Evolutionary conservation across 2,329 filamentous ascomycete species (phyloP), one percentile per base, ranked within the genome.

Genomic region (Knufia petricola): DNA sequence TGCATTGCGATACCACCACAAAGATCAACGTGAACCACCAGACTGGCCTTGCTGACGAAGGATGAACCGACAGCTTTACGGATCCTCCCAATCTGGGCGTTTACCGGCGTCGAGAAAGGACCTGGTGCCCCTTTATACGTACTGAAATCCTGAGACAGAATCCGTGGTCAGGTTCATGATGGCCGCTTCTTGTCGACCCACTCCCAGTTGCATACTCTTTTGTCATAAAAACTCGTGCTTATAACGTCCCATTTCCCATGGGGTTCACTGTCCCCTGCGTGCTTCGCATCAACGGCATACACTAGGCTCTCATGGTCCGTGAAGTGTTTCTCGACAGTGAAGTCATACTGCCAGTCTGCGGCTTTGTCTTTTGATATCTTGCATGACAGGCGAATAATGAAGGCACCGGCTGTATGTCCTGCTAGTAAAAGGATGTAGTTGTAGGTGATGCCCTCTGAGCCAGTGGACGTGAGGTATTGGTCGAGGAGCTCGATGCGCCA

Each of bases 221-320:
- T 67, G 60, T 76, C 73, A 54, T 76, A 76, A 54, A 76, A 76
- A 56, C 73, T 76, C 48, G 68, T 73, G n/a, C 70, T 72, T 26
- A 73, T 63, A 50, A 66, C 63, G 8, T 53, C 53, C 50, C 56
- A 58, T 43, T 58, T 63, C 60, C 63, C 63, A 19, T 65, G 59
- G 9, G 30, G 4, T 13, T 21, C 21, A 19, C 17, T 20, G 13
- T 37, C 21, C 20, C 17, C 41, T n/a, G n/a, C n/a, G n/a, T n/a
- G n/a, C 30, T 40, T 32, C 50, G 80, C 77, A 65, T 89, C 88
- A 58, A 84, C 86, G 4, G 84, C 89, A 63, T 96, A 96, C 60
- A 94, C 95, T 87, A 95, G 95, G 63, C 87, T 95, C 67, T 85
- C 73, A 63, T 95, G 88, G 62, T 90, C 85, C 57, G 87, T 84